Evolutionary conservation across 345 rosid species (phyloP).

Genomic region (Psidium friedrichsthalianum): DNA sequence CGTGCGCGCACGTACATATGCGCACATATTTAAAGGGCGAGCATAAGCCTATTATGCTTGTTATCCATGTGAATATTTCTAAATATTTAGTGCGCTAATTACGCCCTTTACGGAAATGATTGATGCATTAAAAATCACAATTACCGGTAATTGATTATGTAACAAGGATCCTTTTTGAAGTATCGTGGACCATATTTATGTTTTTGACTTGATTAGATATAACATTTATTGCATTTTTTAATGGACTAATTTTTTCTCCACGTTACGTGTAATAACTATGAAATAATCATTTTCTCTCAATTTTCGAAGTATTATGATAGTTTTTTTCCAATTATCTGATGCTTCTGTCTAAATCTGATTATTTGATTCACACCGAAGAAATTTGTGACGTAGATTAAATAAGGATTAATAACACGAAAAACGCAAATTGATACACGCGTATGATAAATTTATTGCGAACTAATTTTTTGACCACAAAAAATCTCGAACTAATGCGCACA

Average conservation of each 20-base stretch:
- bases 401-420: no score
- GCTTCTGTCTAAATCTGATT: background rate
- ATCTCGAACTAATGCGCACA: rapidly evolving
- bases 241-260: background rate
- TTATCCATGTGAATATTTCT: background rate
- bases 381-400: background rate
- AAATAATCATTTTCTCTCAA: background rate
- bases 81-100: background rate
- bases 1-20: background rate
- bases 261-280: background rate
- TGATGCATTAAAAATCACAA: background rate
- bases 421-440: no score
- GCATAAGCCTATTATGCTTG: no score
- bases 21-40: background rate
- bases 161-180: background rate
- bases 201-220: background rate
- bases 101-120: background rate
- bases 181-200: background rate
- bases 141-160: background rate
- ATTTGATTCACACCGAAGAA: background rate
- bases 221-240: background rate
- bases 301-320: background rate
- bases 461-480: no score
- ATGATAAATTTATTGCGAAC: no score
- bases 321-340: background rate